A percentile compares a stretch with the other conserved stretches of the same genome.
These are phyloP conservation scores for Kwoniella newhampshirensis DNA, from an alignment of 768 basidiomycete species.

Conservation along the genomic window DNA sequence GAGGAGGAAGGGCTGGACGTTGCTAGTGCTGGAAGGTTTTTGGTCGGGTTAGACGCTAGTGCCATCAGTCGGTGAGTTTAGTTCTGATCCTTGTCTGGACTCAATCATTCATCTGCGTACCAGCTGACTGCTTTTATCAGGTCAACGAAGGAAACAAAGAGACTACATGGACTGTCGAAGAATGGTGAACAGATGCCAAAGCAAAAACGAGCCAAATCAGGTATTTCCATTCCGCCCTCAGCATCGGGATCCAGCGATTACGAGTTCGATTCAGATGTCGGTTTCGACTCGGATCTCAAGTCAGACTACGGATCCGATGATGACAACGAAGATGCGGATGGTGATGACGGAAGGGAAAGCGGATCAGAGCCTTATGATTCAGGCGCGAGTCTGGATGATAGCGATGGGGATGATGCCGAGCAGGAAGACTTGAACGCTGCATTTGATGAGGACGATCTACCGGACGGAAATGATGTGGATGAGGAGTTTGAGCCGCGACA, in stretches of 20 bases:
- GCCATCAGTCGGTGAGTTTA: slow-evolving; percentile 72
- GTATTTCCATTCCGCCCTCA: slow-evolving; percentile 55
- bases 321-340: slow-evolving; percentile 29
- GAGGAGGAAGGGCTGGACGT: slow-evolving; percentile 62
- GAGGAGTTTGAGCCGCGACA: slow-evolving; percentile 59
- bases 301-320: slow-evolving; percentile 55
- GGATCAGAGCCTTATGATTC: slow-evolving; percentile 59
- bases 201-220: slow-evolving; percentile 54
- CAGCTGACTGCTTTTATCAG: slow-evolving; percentile 58
- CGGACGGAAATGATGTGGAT: slow-evolving; percentile 13
- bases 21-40: slow-evolving; percentile 67
- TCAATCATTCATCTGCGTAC: slow-evolving; percentile 7
- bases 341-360: slow-evolving; percentile 42
- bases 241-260: slow-evolving; percentile 64
- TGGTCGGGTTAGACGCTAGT: slow-evolving; percentile 69
- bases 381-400: slow-evolving; percentile 51
- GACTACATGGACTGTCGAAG: slow-evolving; percentile 68
- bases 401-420: slow-evolving; percentile 27
- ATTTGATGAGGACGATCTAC: slow-evolving; percentile 20
- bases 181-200: slow-evolving; percentile 55
- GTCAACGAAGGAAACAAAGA: slow-evolving; percentile 79
- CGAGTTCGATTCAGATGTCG: slow-evolving; percentile 60
- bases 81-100: background rate
- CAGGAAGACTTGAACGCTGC: slow-evolving; percentile 26
- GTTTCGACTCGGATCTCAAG: slow-evolving; percentile 53